Base-by-base conservation (phyloP, 164 flowering plant species). In the Brasenia schreberi region DNA sequence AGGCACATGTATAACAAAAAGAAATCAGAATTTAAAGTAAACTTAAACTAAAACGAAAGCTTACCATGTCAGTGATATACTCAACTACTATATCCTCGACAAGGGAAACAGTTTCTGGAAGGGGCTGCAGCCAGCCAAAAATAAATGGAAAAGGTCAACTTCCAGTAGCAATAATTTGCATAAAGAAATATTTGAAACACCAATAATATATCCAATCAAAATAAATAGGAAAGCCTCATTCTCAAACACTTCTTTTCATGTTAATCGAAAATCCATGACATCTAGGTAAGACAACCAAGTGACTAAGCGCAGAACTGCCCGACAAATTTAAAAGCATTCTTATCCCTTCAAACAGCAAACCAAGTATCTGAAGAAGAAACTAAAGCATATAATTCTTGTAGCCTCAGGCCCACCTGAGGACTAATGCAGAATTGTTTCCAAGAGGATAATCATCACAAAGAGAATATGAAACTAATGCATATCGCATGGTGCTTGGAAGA, bases 21-120 rank as follows among this genome's bases (percentile, higher is more conserved):
- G 53, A 45, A 45, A 45, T 7, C 53, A 45, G 53, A 45, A 12
- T 12, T 45, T 45, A 45, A 5, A 56, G 59, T 5, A 23, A 66
- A 42, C 12, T 17, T 3, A 53, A 19, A n/a, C 62, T 7, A 5
- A 66, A 18, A 39, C 7, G 5, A 66, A 59, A 53, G 49, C 81
- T 73, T 74, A 89, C 98, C 90, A 91, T 43, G 81, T 91, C 97
- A 2, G 95, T 86, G 49, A 93, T 80, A 73, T 93, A 93, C 70
- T 93, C 96, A 60, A 93, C 95, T 64, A 81, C 97, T 70, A 93
- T 93, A 81, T 93, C 98, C 74, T 93, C 98, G 68, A 89, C 78
- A 63, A 90, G 92, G 7, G 90, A 81, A 65, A 87, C 89, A 43
- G 88, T 84, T 75, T 94, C 95, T 64, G 97, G 97, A 74, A 89